Evolutionary conservation across 805 yeast species (phyloP).

Genomic region (Scheffersomyces coipomensis): DNA sequence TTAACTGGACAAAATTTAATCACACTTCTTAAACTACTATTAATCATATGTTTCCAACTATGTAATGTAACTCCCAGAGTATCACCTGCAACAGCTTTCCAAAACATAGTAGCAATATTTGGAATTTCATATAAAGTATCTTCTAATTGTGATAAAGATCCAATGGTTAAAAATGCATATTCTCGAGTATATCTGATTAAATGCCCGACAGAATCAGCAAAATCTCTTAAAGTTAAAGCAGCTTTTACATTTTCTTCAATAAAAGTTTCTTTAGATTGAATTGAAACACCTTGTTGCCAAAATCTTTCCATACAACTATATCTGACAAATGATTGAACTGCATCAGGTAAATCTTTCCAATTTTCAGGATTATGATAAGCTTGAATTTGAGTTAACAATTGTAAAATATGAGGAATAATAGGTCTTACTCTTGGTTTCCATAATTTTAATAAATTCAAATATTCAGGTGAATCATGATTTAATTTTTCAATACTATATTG

Average conservation of each 20-base stretch:
- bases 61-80: conserved; percentile 86
- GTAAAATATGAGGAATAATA: conserved; percentile 85
- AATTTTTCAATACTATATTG: conserved; percentile 94
- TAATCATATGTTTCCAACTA: conserved; percentile 96
- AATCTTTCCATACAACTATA: conserved; percentile 89
- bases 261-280: conserved; percentile 90
- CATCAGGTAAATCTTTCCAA: conserved; percentile 84
- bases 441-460: conserved; percentile 61
- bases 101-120: conserved; percentile 67
- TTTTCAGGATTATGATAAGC: conserved; percentile 92
- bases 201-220: conserved; percentile 97
- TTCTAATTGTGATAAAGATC: conserved; percentile 86
- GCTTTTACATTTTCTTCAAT: conserved; percentile 94
- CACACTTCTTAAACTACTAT: conserved; percentile 81
- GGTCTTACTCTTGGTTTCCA: conserved; percentile 96
- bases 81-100: conserved; percentile 86
- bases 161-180: conserved; percentile 86
- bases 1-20: conserved; percentile 84
- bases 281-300: conserved; percentile 98
- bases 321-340: conserved; percentile 89
- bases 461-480: conserved; percentile 75
- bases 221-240: conserved; percentile 88
- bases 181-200: conserved; percentile 93
- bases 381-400: conserved; percentile 84
- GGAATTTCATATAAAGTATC: conserved; percentile 87